Base-by-base conservation (phyloP, 768 basidiomycete genomes). In the Lactifluus subvellereus region DNA sequence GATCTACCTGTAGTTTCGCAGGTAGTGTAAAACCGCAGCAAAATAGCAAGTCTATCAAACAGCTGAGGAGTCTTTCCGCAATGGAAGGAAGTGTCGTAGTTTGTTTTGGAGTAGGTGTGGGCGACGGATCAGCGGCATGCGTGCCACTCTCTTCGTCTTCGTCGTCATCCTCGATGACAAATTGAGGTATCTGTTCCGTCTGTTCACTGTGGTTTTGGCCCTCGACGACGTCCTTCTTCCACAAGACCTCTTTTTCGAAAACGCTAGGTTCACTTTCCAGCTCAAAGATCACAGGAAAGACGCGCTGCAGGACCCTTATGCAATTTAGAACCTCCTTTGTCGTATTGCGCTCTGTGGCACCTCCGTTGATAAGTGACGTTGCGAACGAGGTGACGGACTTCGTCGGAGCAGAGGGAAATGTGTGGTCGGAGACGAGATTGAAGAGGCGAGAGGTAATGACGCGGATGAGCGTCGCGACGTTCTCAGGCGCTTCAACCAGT, bases 21-120 rank as follows among this genome's bases (percentile, higher is more conserved):
- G 96, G 91, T 9, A 98, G 76, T 0, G 94, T 96, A 69, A 98
- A 97, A 13, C 92, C 94, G 68, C 92, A 95, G 71, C 93, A 94
- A 73, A 96, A 98, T 43, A 97, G 72, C 11, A 98, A 78, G 71
- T 98, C 95, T 60, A 92, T 83, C 10, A 92, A 77, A 62, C 86
- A 85, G 69, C 80, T 83, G 67, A 96, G 88, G 22, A 98, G 77
- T 65, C 83, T 80, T 70, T 95, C 92, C 0, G 86, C 89, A 4
- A 96, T 75, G 18, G 89, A 88, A n/a, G 91, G 93, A 35, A 85
- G 72, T 14, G 75, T 76, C 70, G 80, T 82, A 70, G 74, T 78
- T 55, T 70, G 65, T 55, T 75, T 78, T 37, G 72, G 63, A 6
- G 64, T 42, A 20, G 47, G 30, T 9, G 48, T 40, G 57, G 61